Evolutionary conservation across 1,284 basidiomycete species (phyloP).

Genomic region (Austroboletus niveus): DNA sequence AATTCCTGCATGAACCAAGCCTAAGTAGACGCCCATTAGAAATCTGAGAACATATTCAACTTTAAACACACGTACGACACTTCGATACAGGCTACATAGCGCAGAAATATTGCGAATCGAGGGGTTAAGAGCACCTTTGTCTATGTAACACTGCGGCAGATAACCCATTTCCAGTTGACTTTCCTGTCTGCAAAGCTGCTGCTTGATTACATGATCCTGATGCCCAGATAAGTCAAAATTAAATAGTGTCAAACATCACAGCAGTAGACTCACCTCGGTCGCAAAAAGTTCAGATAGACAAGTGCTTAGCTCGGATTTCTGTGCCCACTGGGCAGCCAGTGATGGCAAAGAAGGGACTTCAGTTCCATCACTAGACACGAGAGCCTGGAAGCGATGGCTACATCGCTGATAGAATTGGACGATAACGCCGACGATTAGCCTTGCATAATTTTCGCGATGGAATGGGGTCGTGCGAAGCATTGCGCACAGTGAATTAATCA

Average conservation of each 20-base stretch:
- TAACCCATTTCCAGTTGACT: slow-evolving; percentile 72
- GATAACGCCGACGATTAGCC: slow-evolving; percentile 93
- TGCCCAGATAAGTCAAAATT: neutral
- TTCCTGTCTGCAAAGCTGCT: slow-evolving; percentile 71
- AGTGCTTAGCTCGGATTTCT: slow-evolving; percentile 73
- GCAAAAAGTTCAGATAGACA: slow-evolving; percentile 64
- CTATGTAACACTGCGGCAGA: slow-evolving; percentile 51
- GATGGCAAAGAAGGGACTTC: slow-evolving; percentile 46
- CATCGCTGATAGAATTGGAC: slow-evolving; percentile 97
- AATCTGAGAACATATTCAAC: neutral
- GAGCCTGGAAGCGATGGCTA: slow-evolving; percentile 80
- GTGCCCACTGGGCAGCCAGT: slow-evolving; percentile 86
- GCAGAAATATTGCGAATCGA: slow-evolving; percentile 76
- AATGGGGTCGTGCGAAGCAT: slow-evolving; percentile 96
- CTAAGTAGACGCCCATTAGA: slow-evolving; percentile 41
- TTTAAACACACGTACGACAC: slow-evolving; percentile 60
- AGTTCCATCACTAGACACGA: slow-evolving; percentile 50
- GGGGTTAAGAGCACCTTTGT: slow-evolving; percentile 70
- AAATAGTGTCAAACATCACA: neutral
- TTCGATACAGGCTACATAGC: slow-evolving; percentile 82
- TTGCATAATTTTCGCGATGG: slow-evolving; percentile 90
- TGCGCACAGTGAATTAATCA: slow-evolving; percentile 89
- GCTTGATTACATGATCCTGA: slow-evolving; percentile 45
- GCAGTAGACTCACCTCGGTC: slow-evolving; percentile 36
- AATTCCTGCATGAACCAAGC: slow-evolving; percentile 80